A percentile compares a stretch with the other conserved stretches of the same genome.
phyloP scores from a whole-genome alignment of 306 rosid genomes.

The Vicia faba region DNA sequence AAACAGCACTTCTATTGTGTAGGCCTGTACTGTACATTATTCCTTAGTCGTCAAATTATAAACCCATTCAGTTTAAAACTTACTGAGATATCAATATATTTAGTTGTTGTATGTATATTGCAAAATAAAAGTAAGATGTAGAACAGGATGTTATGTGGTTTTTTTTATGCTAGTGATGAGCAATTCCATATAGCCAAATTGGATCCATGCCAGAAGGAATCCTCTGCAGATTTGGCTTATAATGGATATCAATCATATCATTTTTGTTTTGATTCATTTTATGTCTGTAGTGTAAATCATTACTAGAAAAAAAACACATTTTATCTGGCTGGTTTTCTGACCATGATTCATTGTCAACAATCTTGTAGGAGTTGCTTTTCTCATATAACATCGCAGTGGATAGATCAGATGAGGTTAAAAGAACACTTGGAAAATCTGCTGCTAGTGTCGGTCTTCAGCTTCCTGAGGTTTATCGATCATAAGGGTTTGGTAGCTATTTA shows the following conservation, averaged over 20 bases:
- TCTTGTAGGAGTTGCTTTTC: constrained; percentile 74
- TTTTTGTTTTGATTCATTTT: constrained; percentile 25
- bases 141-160: constrained; percentile 5
- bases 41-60: constrained; percentile 10
- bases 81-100: constrained; percentile 20
- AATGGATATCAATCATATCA: background rate
- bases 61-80: constrained; percentile 5
- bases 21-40: background rate
- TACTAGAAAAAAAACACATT: background rate
- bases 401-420: constrained; percentile 78
- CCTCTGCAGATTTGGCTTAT: background rate
- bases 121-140: constrained; percentile 6
- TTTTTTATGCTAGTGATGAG: background rate
- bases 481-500: constrained; percentile 22
- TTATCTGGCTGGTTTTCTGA: constrained; percentile 4
- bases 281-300: background rate
- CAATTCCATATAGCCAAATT: constrained; percentile 11
- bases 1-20: background rate
- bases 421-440: constrained; percentile 84
- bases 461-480: constrained; percentile 74
- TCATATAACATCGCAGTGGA: constrained; percentile 94
- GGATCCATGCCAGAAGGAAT: constrained; percentile 7
- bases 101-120: constrained; percentile 16
- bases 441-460: constrained; percentile 92
- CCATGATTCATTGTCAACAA: constrained; percentile 24